Evolutionary conservation across 441 rosid genomes (phyloP), one percentile per base, ranked within the genome.

Genomic region (Aleurites moluccanus): DNA sequence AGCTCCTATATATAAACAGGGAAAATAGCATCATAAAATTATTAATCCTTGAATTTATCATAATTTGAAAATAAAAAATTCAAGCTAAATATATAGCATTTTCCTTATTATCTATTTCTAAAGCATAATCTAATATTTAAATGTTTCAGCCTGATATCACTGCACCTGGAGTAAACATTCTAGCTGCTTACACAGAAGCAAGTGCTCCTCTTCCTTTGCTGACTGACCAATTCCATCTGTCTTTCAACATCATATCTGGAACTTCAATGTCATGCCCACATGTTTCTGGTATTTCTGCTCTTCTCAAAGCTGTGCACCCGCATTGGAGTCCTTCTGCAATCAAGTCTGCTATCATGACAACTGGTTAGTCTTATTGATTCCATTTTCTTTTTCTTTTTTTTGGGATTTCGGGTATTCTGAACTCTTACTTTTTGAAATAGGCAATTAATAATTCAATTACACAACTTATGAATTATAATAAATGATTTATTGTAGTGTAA

Each of bases 211-310:
- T 14, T 45, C 50, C 16, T 45, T 3, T 11, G 13, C 0, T 0
- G 3, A 70, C 88, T 84, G 88, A 50, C 73, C 73, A 25, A 40
- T 71, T 44, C 81, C 80, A 45, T 87, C 76, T 65, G 73, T 52
- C 75, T 10, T 45, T 72, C 75, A 0, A 20, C 68, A 64, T 86
- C 87, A 3, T 45, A 45, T 11, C 50, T 45, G 91, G 91, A 2
- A 89, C 92, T 2, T 89, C 92, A 1, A 88, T 88, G 93, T 75
- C 91, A 15, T 86, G 91, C 14, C 93, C 93, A 70, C 91, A 89
- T 50, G 86, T 88, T 42, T 63, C 90, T 3, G 91, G 93, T 49
- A 75, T 85, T 28, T 85, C 66, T n/a, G 93, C 85, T 49, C 88
- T 89, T 42, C 82, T 89, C 73, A 86, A 73, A 80, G 70, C 85